Conservation (phyloP, 1,284 basidiomycete species). For the Pyrrhoderma noxium region DNA sequence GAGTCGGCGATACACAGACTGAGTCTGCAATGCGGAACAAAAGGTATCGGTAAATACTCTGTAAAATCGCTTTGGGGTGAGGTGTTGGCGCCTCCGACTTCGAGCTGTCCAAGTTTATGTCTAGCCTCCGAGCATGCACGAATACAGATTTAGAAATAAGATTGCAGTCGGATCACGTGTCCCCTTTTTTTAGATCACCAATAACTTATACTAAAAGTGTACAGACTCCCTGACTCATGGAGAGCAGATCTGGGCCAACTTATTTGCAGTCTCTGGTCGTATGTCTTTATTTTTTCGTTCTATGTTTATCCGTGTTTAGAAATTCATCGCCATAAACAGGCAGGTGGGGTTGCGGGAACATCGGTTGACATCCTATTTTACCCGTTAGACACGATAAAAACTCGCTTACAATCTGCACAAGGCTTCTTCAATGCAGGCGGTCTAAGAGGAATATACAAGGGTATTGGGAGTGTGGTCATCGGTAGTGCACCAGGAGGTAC, state of each 20-base stretch:
- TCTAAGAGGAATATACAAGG: constrained; percentile 89
- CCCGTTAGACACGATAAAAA: constrained; percentile 96
- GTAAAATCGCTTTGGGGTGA: too few species aligned
- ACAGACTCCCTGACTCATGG: too few species aligned
- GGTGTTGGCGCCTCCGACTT: too few species aligned
- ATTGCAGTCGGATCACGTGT: too few species aligned
- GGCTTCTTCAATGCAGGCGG: constrained; percentile 87
- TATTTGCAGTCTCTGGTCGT: constrained; percentile 38
- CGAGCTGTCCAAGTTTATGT: too few species aligned
- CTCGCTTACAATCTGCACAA: constrained; percentile 82
- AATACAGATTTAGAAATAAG: too few species aligned
- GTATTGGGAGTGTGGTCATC: constrained; percentile 90
- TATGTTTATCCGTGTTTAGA: neutral
- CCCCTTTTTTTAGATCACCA: too few species aligned
- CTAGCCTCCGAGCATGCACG: too few species aligned
- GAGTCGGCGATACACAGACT: too few species aligned
- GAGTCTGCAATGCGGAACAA: too few species aligned
- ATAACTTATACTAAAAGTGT: too few species aligned
- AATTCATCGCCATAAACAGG: constrained; percentile 45
- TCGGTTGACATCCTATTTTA: constrained; percentile 94
- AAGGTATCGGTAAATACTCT: too few species aligned
- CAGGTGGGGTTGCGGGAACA: constrained; percentile 82
- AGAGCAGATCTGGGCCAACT: constrained; percentile 22
- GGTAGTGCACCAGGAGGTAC: constrained; percentile 94
- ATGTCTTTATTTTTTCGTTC: constrained; percentile 13